These are phyloP conservation scores for Mycena albidolilacea DNA, from an alignment of 768 basidiomycete genomes.

Conservation along the genomic window DNA sequence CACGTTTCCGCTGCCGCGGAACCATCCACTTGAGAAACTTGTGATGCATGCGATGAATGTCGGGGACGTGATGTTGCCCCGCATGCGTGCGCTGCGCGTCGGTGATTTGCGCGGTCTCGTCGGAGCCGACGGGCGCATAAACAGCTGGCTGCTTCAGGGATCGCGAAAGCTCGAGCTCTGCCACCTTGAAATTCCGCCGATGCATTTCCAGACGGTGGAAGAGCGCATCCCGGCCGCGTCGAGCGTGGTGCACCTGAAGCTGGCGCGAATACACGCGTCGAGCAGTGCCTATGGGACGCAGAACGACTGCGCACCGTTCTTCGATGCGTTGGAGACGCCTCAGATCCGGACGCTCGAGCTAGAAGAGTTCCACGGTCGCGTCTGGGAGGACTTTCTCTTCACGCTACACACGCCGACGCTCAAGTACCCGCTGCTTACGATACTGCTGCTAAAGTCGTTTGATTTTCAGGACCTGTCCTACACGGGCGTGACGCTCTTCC, in stretches of 20 bases:
- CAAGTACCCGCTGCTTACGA: conserved; percentile 25
- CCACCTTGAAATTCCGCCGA: conserved; percentile 22
- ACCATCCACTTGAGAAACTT: conserved; percentile 23
- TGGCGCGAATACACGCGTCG: conserved; percentile 21
- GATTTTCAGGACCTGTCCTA: conserved; percentile 17
- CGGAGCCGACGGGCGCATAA: conserved; percentile 19
- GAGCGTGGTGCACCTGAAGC: conserved; percentile 17
- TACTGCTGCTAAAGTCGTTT: conserved; percentile 16
- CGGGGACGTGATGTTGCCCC: conserved; percentile 20
- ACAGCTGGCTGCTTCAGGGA: conserved; percentile 18
- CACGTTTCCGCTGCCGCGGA: conserved; percentile 13
- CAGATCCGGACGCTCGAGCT: conserved; percentile 25
- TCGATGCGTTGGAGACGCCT: conserved; percentile 33
- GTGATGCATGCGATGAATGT: conserved; percentile 17
- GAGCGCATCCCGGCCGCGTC: neutral
- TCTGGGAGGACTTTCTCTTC: conserved; percentile 34
- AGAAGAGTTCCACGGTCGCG: conserved; percentile 27
- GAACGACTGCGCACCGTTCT: conserved; percentile 35
- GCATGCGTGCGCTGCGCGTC: conserved; percentile 15
- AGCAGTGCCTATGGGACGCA: conserved; percentile 16
- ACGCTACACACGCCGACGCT: conserved; percentile 2
- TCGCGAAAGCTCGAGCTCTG: conserved; percentile 23
- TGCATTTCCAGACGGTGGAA: conserved; percentile 28
- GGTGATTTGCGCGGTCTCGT: conserved; percentile 10
- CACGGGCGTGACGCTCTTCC: conserved; percentile 1